These are phyloP conservation scores for Parachlorella kessleri DNA, from an alignment of 139 green algal species.

Conservation along the genomic window DNA sequence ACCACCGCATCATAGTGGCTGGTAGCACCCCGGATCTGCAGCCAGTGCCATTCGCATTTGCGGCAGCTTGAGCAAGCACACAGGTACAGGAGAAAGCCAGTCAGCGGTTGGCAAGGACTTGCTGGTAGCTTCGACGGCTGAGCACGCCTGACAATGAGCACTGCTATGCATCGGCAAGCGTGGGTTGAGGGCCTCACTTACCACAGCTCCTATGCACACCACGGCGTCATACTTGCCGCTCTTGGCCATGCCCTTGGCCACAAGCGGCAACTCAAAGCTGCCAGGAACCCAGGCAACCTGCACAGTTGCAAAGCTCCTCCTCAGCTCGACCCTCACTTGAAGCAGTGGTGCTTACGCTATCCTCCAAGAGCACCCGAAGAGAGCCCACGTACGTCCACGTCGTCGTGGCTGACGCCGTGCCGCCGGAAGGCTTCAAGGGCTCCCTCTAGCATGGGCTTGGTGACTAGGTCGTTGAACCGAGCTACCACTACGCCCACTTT, in stretches of 20 bases:
- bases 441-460: constrained; percentile 88
- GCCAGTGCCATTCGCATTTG: too few species aligned
- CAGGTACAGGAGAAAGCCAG: too few species aligned
- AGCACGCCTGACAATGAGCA: too few species aligned
- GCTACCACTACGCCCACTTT: constrained; percentile 83
- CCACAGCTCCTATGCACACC: constrained; percentile 91
- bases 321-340: too few species aligned
- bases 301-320: too few species aligned
- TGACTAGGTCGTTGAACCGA: constrained; percentile 96
- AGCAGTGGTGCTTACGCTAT: too few species aligned
- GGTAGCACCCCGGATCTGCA: constrained; percentile 90
- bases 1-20: constrained; percentile 97
- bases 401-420: constrained; percentile 59
- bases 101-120: too few species aligned
- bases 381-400: constrained; percentile 85
- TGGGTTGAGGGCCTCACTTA: too few species aligned
- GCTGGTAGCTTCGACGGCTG: too few species aligned
- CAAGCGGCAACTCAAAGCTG: constrained; percentile 94
- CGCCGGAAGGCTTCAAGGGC: constrained; percentile 74
- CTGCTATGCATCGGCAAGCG: too few species aligned
- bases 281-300: constrained; percentile 95
- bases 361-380: too few species aligned
- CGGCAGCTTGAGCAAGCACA: too few species aligned
- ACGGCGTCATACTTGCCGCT: constrained; percentile 88
- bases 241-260: constrained; percentile 91